Evolutionary conservation across 73 alveolate species (phyloP).

Genomic region (Tetrahymena malaccensis): DNA sequence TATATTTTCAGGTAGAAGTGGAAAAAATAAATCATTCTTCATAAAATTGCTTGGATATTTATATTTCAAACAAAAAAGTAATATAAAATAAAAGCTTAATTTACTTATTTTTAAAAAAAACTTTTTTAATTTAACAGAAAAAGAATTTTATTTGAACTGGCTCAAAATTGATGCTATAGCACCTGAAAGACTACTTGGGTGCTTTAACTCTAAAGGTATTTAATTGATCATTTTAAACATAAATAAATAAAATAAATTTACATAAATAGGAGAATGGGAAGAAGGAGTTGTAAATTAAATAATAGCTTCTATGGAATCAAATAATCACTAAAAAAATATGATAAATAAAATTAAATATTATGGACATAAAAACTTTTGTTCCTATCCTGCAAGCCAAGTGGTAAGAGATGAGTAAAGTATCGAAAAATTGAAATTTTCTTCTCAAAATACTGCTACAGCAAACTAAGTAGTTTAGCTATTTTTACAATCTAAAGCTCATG

Average conservation of each 20-base stretch:
- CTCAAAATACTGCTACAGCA: neutral
- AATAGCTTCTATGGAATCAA: neutral
- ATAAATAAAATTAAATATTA: neutral
- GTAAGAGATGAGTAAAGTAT: neutral
- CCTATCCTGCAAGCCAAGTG: neutral
- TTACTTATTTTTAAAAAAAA: neutral
- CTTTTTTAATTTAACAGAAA: neutral
- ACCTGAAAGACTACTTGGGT: neutral
- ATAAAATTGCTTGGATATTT: neutral
- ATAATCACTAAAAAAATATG: neutral
- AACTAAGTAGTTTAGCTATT: neutral
- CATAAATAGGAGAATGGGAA: neutral
- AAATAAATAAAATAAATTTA: neutral
- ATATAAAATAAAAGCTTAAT: neutral
- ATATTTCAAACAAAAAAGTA: neutral
- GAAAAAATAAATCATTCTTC: neutral
- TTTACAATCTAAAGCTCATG: neutral
- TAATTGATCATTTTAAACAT: neutral
- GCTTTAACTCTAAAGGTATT: neutral
- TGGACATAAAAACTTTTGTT: neutral
- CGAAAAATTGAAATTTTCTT: neutral
- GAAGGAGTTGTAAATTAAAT: neutral
- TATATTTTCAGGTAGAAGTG: neutral
- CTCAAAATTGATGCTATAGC: neutral
- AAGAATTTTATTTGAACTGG: neutral